Evolutionary conservation across 345 rosid species (phyloP).

Genomic region (rapeseed (Brassica napus)): DNA sequence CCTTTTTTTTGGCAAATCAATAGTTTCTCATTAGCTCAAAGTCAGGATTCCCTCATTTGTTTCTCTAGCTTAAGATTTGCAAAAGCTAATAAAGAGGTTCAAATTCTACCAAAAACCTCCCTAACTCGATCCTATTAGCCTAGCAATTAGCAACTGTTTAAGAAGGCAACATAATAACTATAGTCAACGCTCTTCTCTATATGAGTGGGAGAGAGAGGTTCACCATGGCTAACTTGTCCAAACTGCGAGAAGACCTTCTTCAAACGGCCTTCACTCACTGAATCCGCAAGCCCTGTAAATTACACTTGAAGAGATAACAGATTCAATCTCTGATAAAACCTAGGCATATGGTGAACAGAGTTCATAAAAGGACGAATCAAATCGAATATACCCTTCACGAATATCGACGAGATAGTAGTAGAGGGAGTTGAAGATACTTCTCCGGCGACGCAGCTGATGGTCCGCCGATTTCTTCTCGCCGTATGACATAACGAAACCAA

Average conservation of each 20-base stretch:
- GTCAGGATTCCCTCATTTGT: background rate
- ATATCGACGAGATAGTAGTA: conserved; percentile 30
- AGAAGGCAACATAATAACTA: background rate
- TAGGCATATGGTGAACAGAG: background rate
- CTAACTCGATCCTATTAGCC: background rate
- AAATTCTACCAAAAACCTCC: background rate
- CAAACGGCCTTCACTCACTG: conserved; percentile 55
- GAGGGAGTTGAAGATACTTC: conserved; percentile 24
- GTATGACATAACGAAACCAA: conserved; percentile 1
- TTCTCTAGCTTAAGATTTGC: background rate
- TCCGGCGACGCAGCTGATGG: conserved; percentile 30
- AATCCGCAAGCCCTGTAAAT: conserved; percentile 48
- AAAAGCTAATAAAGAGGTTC: background rate
- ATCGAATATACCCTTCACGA: conserved; percentile 34
- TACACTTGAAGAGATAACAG: background rate
- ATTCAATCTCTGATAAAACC: background rate
- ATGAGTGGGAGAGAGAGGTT: conserved; percentile 1
- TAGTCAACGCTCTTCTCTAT: background rate
- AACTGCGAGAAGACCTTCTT: conserved; percentile 50
- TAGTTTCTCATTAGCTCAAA: background rate
- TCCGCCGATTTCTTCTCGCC: conserved; percentile 19
- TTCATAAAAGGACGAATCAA: background rate
- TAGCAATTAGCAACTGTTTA: background rate
- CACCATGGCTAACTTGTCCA: conserved; percentile 57
- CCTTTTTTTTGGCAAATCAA: background rate